Conservation (phyloP, 139 green algal genomes). For the Chlorella ohadii region DNA sequence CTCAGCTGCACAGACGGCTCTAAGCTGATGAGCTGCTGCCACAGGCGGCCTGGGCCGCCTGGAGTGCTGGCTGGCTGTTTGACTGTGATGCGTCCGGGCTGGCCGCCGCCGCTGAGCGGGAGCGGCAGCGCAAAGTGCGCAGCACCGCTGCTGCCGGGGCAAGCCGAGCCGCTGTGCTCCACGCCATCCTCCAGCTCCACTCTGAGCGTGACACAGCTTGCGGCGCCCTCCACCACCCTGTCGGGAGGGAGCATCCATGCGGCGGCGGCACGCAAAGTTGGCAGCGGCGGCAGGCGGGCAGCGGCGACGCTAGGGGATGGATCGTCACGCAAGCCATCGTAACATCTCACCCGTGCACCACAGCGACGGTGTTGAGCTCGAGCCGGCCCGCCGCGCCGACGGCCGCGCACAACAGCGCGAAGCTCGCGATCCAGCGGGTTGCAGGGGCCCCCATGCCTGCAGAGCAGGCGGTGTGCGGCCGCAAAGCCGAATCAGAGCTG, state of each 20-base stretch:
- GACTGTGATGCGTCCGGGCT: not conserved
- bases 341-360: not conserved
- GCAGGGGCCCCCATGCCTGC: no score
- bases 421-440: no score
- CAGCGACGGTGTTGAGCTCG: not conserved
- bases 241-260: no score
- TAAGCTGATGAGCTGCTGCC: not conserved
- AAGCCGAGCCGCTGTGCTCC: not conserved
- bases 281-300: no score
- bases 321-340: not conserved
- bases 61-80: not conserved
- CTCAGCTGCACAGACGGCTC: not conserved
- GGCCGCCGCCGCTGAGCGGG: not conserved
- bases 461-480: no score
- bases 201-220: not conserved
- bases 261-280: no score
- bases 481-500: no score
- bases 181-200: not conserved
- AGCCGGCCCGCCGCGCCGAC: not conserved
- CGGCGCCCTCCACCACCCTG: not conserved
- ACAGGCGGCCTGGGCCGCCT: not conserved
- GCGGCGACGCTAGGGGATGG: no score
- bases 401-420: no score
- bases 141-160: not conserved
- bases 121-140: not conserved